Evolutionary conservation across 2,329 filamentous ascomycete species (phyloP).

Genomic region (Aureobasidium zeae): DNA sequence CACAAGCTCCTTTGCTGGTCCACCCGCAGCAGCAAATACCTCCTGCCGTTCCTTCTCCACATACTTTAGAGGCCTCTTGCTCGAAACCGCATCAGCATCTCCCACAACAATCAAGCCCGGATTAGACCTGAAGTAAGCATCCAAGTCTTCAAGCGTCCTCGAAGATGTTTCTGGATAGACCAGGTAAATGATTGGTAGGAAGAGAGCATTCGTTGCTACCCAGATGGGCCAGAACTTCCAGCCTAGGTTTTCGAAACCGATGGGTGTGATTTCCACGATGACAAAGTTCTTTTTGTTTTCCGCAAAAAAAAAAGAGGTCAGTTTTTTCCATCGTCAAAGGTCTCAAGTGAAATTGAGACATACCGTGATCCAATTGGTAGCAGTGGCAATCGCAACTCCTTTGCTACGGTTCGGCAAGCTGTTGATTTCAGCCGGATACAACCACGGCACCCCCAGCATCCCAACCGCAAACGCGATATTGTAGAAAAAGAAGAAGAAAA

Average conservation of each 20-base stretch:
- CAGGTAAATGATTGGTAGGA: slow-evolving; percentile 40
- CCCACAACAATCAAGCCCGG: slow-evolving; percentile 36
- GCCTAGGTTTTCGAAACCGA: slow-evolving; percentile 31
- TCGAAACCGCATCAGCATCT: slow-evolving; percentile 33
- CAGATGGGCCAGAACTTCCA: slow-evolving; percentile 26
- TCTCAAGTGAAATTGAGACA: no score
- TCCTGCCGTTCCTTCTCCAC: slow-evolving; percentile 43
- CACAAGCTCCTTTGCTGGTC: no score
- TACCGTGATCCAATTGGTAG: slow-evolving; percentile 43
- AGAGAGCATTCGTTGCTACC: slow-evolving; percentile 25
- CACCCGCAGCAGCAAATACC: no score
- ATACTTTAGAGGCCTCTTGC: slow-evolving; percentile 39
- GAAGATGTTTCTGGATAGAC: slow-evolving; percentile 27
- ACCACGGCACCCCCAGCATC: slow-evolving; percentile 34
- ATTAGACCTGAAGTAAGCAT: slow-evolving; percentile 23
- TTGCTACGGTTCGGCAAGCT: slow-evolving; percentile 41
- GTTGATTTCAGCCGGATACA: slow-evolving; percentile 43
- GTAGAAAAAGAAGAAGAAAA: slow-evolving; percentile 46
- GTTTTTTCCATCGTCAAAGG: no score
- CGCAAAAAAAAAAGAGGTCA: background rate
- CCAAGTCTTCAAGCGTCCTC: slow-evolving; percentile 25
- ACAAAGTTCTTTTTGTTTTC: slow-evolving; percentile 1
- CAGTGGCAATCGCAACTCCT: slow-evolving; percentile 41
- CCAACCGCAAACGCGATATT: slow-evolving; percentile 47
- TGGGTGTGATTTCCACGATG: slow-evolving; percentile 38